Evolutionary conservation across 495 filamentous ascomycete species (phyloP).

Genomic region (Hapsidospora chrysogenum): DNA sequence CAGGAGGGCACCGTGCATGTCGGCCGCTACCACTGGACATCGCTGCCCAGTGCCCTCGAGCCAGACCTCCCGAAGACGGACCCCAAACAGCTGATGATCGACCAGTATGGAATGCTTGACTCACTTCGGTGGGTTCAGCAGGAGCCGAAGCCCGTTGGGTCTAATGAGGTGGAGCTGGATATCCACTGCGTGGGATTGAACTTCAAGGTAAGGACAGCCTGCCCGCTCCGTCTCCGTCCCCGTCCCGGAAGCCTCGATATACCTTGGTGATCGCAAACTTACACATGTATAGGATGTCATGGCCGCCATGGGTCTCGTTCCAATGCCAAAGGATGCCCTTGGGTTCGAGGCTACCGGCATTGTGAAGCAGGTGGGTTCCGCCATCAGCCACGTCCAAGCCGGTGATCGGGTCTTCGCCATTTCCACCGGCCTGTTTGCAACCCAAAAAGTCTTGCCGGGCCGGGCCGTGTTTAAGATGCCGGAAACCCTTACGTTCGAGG

Average conservation of each 20-base stretch:
- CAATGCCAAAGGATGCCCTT: conserved; percentile 18
- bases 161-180: conserved; percentile 20
- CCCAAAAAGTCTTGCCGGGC: conserved; percentile 5
- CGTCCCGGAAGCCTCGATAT: too few species aligned
- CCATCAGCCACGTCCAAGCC: conserved; percentile 20
- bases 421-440: conserved; percentile 12
- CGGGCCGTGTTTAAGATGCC: conserved; percentile 21
- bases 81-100: not conserved
- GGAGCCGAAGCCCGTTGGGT: conserved; percentile 6
- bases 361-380: conserved; percentile 33
- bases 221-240: too few species aligned
- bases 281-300: too few species aligned
- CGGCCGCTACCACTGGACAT: conserved; percentile 2
- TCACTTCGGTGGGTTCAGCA: not conserved
- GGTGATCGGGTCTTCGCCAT: conserved; percentile 31
- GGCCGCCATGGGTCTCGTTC: conserved; percentile 32
- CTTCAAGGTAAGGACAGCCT: too few species aligned
- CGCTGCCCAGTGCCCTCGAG: not conserved
- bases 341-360: conserved; percentile 21
- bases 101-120: not conserved
- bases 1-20: conserved; percentile 3
- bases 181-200: conserved; percentile 24
- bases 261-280: too few species aligned
- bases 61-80: not conserved
- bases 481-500: conserved; percentile 26